Conservation (phyloP, 164 flowering plant genomes). For the Chimonanthus salicifolius region DNA sequence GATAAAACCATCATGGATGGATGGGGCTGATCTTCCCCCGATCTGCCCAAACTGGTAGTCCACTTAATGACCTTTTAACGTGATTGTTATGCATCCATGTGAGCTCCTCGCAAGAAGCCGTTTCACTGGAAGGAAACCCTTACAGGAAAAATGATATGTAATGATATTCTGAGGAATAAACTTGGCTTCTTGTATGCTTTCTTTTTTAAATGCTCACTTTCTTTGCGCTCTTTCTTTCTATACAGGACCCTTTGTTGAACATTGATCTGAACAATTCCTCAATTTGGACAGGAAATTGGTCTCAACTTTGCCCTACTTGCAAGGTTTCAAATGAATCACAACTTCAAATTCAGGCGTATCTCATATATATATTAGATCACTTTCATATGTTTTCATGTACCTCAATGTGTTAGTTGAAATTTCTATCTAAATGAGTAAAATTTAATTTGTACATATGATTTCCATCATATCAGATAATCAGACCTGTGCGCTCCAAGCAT, state of each 20-base stretch:
- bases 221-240: constrained; percentile 4
- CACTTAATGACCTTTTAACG: too few relatives aligned
- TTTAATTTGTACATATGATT: neutral
- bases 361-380: neutral
- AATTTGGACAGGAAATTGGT: constrained; percentile 84
- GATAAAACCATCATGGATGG: too few relatives aligned
- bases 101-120: too few relatives aligned
- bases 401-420: constrained; percentile 1
- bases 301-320: constrained; percentile 97
- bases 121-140: too few relatives aligned
- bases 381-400: neutral
- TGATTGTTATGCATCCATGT: too few relatives aligned
- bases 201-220: neutral
- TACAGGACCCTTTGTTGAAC: constrained; percentile 74
- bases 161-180: too few relatives aligned
- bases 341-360: neutral
- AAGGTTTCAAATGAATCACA: constrained; percentile 46
- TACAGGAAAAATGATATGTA: too few relatives aligned
- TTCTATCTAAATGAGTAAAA: neutral
- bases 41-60: too few relatives aligned
- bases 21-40: too few relatives aligned
- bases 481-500: constrained; percentile 97
- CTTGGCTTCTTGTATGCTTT: neutral
- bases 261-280: constrained; percentile 59
- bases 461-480: constrained; percentile 54